Evolutionary conservation across 2,329 filamentous ascomycete species (phyloP).

Genomic region (Colletotrichum simmondsii): DNA sequence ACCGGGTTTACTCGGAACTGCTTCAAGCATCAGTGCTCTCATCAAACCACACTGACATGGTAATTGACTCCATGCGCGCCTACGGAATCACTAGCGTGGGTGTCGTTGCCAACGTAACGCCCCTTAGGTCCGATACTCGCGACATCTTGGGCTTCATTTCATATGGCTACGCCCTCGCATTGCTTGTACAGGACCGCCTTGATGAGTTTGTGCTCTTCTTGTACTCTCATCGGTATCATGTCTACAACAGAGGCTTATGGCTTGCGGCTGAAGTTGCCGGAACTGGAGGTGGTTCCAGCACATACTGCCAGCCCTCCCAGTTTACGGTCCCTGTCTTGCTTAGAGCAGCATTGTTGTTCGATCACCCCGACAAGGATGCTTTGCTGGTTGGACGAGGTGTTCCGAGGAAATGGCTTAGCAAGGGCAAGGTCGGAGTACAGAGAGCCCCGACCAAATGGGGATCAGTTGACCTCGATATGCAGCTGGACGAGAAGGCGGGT

Average conservation of each 20-base stretch:
- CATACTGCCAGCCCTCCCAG: slow-evolving; percentile 14
- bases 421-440: background rate
- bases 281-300: slow-evolving; percentile 19
- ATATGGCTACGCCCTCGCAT: background rate
- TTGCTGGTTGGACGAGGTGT: slow-evolving; percentile 1
- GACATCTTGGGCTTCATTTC: slow-evolving; percentile 18
- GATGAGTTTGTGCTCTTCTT: slow-evolving; percentile 13
- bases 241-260: background rate
- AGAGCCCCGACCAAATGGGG: slow-evolving; percentile 4
- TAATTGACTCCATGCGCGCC: background rate
- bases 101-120: slow-evolving; percentile 12
- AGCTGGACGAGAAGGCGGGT: background rate
- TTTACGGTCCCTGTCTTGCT: background rate
- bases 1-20: slow-evolving; percentile 2
- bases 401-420: background rate
- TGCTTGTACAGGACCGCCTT: slow-evolving; percentile 4
- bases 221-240: slow-evolving; percentile 3
- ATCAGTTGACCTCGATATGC: slow-evolving; percentile 2
- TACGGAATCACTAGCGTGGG: slow-evolving; percentile 10
- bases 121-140: background rate
- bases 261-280: background rate
- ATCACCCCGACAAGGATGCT: slow-evolving; percentile 9
- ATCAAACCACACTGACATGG: slow-evolving; percentile 1
- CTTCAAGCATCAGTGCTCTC: slow-evolving; percentile 10
- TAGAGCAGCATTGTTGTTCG: background rate